Conservation (phyloP, 768 basidiomycete genomes). For the Ephemerocybe angulata region DNA sequence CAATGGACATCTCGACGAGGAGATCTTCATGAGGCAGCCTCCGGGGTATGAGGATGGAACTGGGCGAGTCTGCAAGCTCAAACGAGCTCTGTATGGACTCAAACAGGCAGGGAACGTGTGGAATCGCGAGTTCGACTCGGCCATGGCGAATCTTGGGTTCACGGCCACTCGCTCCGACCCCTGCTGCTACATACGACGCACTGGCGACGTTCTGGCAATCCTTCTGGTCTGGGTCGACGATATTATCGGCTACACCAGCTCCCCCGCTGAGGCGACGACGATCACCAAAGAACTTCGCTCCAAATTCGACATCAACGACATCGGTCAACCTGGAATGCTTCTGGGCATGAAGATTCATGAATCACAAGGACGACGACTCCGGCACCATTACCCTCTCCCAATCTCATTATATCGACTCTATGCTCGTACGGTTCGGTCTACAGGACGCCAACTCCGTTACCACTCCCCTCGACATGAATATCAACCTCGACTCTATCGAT, state of each 20-base stretch:
- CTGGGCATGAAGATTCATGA: slow-evolving; percentile 25
- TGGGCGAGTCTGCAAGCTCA: slow-evolving; percentile 11
- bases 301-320: slow-evolving; percentile 14
- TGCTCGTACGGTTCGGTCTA: slow-evolving; percentile 20
- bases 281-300: slow-evolving; percentile 5
- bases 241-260: slow-evolving; percentile 12
- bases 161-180: slow-evolving; percentile 20
- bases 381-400: slow-evolving; percentile 24
- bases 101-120: slow-evolving; percentile 27
- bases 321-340: slow-evolving; percentile 16
- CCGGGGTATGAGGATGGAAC: slow-evolving; percentile 6
- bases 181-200: slow-evolving; percentile 19
- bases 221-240: slow-evolving; percentile 31
- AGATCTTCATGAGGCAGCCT: slow-evolving; percentile 12
- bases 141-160: slow-evolving; percentile 16
- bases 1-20: slow-evolving; percentile 8
- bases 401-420: slow-evolving; percentile 18
- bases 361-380: slow-evolving; percentile 10
- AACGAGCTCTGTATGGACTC: slow-evolving; percentile 35
- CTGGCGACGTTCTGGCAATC: slow-evolving; percentile 18
- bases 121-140: slow-evolving; percentile 22
- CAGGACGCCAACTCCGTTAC: slow-evolving; percentile 14
- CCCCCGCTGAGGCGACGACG: background rate
- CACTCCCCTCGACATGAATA: slow-evolving; percentile 22
- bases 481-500: slow-evolving; percentile 17